phyloP scores from a whole-genome alignment of 1,284 basidiomycete species.

The Irpex sp. region DNA sequence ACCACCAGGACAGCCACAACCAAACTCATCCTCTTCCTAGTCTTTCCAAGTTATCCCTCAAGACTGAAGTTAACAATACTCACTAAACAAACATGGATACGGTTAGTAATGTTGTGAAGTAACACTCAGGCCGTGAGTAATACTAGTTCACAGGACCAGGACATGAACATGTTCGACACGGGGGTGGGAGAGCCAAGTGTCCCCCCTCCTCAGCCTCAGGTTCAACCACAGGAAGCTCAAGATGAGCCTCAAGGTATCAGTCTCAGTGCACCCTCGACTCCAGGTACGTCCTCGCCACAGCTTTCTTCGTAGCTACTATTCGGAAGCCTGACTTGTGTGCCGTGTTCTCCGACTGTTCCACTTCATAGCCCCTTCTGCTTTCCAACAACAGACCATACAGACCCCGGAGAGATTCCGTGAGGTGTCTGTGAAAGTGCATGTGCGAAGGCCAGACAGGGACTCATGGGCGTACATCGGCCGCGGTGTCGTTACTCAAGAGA shows the following conservation, averaged over 20 bases:
- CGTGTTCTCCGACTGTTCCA: not conserved
- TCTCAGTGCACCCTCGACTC: not conserved
- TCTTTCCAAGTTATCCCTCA: not conserved
- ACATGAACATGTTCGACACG: slow-evolving; percentile 9
- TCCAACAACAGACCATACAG: not conserved
- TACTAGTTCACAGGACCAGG: not conserved
- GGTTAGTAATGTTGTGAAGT: not conserved
- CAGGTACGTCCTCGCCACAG: not conserved
- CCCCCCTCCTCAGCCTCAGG: slow-evolving; percentile 8
- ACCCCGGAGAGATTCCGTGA: slow-evolving; percentile 62
- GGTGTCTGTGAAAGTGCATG: slow-evolving; percentile 79
- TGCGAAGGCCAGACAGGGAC: slow-evolving; percentile 71
- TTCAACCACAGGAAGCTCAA: slow-evolving; percentile 5
- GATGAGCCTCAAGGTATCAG: slow-evolving; percentile 10
- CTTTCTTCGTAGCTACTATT: not conserved
- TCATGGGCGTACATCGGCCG: slow-evolving; percentile 79
- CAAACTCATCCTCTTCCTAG: not conserved
- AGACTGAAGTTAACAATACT: not conserved
- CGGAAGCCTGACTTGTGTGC: not conserved
- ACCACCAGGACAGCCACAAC: not conserved
- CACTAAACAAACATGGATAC: not conserved
- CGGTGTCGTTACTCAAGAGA: slow-evolving; percentile 68
- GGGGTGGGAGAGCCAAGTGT: not conserved
- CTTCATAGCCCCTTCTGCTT: not conserved
- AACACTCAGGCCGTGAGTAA: not conserved